Conservation (phyloP, 768 basidiomycete genomes). For the Calocybe cyanea region DNA sequence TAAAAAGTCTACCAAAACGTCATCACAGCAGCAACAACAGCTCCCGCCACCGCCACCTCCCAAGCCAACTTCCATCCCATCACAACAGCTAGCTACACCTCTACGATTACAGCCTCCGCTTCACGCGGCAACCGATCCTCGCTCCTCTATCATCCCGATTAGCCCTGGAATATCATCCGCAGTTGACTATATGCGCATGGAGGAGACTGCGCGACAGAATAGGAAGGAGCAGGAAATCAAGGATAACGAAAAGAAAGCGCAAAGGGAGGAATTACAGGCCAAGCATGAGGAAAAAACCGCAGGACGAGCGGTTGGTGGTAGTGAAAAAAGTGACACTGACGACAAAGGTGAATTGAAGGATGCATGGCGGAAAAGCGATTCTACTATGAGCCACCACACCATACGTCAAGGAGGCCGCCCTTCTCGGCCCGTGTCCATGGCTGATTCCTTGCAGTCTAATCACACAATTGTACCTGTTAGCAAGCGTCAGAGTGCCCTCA, state of each 20-base stretch:
- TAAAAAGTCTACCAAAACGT: conserved; percentile 10
- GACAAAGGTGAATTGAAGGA: conserved; percentile 53
- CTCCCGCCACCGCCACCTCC: conserved; percentile 19
- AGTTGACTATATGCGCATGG: conserved; percentile 47
- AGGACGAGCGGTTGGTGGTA: conserved; percentile 5
- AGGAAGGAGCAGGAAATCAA: conserved; percentile 20
- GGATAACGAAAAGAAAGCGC: conserved; percentile 13
- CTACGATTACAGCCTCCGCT: conserved; percentile 3
- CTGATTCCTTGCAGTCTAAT: conserved; percentile 71
- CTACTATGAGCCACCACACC: conserved; percentile 75
- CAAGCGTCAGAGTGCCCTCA: conserved; percentile 64
- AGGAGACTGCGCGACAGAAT: conserved; percentile 25
- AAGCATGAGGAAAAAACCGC: conserved; percentile 1
- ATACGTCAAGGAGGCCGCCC: conserved; percentile 56
- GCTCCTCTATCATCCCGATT: conserved; percentile 50
- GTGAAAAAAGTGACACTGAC: conserved; percentile 4
- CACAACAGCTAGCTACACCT: neutral
- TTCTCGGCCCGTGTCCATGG: conserved; percentile 73
- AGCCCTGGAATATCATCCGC: conserved; percentile 58
- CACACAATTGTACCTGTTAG: conserved; percentile 66
- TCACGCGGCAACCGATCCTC: conserved; percentile 27
- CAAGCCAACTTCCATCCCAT: conserved; percentile 6
- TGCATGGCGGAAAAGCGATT: conserved; percentile 77
- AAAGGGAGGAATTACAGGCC: conserved; percentile 15
- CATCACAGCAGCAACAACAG: conserved; percentile 3